Conservation (phyloP, 164 flowering plant genomes). For the Tetracentron sinense region DNA sequence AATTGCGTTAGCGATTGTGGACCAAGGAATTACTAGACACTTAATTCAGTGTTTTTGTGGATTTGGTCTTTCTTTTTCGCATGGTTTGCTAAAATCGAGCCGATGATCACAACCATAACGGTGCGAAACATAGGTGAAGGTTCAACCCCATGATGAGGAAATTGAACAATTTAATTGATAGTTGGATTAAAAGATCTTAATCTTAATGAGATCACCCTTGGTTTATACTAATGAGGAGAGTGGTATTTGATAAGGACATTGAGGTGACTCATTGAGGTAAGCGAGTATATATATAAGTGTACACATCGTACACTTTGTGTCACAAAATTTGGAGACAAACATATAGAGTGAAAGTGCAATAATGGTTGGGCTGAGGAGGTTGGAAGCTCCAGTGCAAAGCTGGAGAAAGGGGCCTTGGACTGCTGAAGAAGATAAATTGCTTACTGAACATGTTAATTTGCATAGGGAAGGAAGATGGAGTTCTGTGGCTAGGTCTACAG, state of each 20-base stretch:
- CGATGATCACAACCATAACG: conserved; percentile 6
- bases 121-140: conserved; percentile 3
- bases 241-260: neutral
- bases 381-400: neutral
- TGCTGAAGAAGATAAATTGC: neutral
- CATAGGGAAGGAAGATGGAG: neutral
- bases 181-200: conserved; percentile 7
- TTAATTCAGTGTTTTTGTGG: too few relatives aligned
- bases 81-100: neutral
- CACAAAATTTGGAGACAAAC: neutral
- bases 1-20: too few relatives aligned
- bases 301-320: neutral
- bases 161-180: neutral
- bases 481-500: neutral
- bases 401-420: conserved; percentile 2
- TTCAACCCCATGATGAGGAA: conserved; percentile 5
- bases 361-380: neutral
- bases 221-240: conserved; percentile 1
- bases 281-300: neutral
- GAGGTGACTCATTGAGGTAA: neutral
- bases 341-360: neutral
- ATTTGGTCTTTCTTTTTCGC: neutral
- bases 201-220: conserved; percentile 11
- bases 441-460: neutral
- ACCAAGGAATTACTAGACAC: too few relatives aligned